A percentile compares a stretch with the other conserved stretches of the same genome.
Evolutionary conservation across 2,329 filamentous ascomycete species (phyloP).

Genomic region (Epichloe aotearoae): DNA sequence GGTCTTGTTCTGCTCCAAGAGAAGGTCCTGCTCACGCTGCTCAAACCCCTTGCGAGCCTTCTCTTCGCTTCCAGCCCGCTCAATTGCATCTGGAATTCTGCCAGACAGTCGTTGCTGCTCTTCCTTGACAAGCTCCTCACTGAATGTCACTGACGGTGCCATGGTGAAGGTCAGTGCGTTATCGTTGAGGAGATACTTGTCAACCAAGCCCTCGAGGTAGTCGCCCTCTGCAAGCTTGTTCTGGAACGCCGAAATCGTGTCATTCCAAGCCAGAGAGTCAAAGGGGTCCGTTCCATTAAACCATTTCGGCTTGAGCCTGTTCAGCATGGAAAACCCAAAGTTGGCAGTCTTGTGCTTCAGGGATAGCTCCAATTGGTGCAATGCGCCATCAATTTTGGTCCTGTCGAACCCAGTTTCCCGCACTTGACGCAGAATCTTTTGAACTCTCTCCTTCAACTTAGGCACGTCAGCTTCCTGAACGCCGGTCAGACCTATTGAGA

Average conservation of each 20-base stretch:
- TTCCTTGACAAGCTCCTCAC: conserved; percentile 59
- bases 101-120: conserved; percentile 60
- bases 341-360: conserved; percentile 94
- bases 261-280: conserved; percentile 81
- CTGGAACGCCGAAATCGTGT: conserved; percentile 75
- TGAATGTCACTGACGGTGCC: conserved; percentile 68
- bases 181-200: conserved; percentile 83
- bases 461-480: conserved; percentile 68
- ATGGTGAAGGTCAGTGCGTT: conserved; percentile 88
- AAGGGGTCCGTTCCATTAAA: conserved; percentile 93
- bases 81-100: conserved; percentile 59
- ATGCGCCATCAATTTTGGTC: conserved; percentile 81
- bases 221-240: conserved; percentile 56
- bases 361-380: conserved; percentile 87
- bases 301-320: conserved; percentile 82
- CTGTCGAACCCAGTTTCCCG: conserved; percentile 70
- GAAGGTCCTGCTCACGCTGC: conserved; percentile 63
- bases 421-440: conserved; percentile 56
- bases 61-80: conserved; percentile 55
- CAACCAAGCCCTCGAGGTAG: conserved; percentile 73
- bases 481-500: conserved; percentile 85
- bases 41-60: conserved; percentile 61
- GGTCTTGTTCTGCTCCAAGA: conserved; percentile 73
- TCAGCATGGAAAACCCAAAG: conserved; percentile 84
- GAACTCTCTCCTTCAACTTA: conserved; percentile 62